Evolutionary conservation across 495 filamentous ascomycete species (phyloP), one percentile per base, ranked within the genome.

Genomic region (Aspergillus avenaceus): DNA sequence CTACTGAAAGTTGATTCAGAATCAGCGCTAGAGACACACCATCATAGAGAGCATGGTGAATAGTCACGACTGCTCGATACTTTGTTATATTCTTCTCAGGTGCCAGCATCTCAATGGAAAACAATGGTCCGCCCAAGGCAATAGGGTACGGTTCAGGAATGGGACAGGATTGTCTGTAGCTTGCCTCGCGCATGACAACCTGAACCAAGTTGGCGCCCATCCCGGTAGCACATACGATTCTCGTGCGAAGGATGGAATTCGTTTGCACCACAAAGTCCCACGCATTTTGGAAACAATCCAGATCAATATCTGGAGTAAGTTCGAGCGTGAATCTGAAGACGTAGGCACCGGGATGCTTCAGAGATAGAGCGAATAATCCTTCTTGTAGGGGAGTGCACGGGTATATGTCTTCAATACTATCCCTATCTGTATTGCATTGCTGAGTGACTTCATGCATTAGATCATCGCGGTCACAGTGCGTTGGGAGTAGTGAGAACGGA

Each of bases 311-410:
- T 0, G 26, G 23, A 3, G 64, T 56, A 8, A 80, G 37, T 3
- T 44, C 14, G 47, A 57, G 70, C 0, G 65, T 48, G 11, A 51
- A 49, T 36, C 59, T 63, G 8, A 60, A 54, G 0, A 71, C 55
- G 27, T 76, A 77, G 0, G 59, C 38, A 12, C 63, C 64, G 7
- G 54, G 37, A 0, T 54, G 42, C 29, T 65, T 64, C 26, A 53
- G 53, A 0, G 79, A 75, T 5, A 80, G 54, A 0, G 74, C 73
- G 61, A 84, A 71, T 11, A 85, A 59, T 0, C 76, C 82, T 55
- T 79, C 80, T 58, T 85, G 83, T 7, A 85, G 50, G 3, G 82
- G 73, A 0, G 80, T 84, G 59, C 79, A 81, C 8, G 81, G 79
- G 49, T 80, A 84, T 0, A 83, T 62, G 53, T 85, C 83, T 32